Evolutionary conservation across 257 asterid genomes (phyloP).

Genomic region (Thymus mandschuricus): DNA sequence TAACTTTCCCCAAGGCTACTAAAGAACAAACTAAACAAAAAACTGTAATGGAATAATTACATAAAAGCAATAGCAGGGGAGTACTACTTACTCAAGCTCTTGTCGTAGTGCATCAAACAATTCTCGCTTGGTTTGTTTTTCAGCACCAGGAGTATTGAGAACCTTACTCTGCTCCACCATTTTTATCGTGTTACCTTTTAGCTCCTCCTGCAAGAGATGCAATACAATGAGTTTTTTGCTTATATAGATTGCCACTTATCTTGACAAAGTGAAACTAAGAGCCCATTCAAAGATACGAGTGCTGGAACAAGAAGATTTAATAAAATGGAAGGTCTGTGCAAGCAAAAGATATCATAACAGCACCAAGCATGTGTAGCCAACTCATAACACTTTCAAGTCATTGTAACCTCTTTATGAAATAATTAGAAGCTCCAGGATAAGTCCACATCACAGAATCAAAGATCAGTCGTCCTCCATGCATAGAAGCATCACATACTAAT

Average conservation of each 20-base stretch:
- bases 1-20: not conserved
- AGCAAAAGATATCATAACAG: slow-evolving; percentile 1
- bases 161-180: slow-evolving; percentile 99
- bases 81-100: slow-evolving; percentile 77
- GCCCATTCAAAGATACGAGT: slow-evolving; percentile 20
- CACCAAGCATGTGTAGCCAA: slow-evolving; percentile 4
- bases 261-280: slow-evolving; percentile 5
- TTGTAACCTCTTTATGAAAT: not conserved
- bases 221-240: slow-evolving; percentile 7
- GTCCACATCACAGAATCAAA: not conserved
- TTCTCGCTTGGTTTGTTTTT: slow-evolving; percentile 94
- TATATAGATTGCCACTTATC: not conserved
- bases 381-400: slow-evolving; percentile 9
- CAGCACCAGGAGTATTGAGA: slow-evolving; percentile 91
- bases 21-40: slow-evolving; percentile 1
- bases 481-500: not conserved
- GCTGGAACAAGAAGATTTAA: slow-evolving; percentile 13
- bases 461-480: slow-evolving; percentile 11
- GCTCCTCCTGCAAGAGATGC: slow-evolving; percentile 70
- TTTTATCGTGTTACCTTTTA: slow-evolving; percentile 79
- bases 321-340: not conserved
- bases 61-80: not conserved
- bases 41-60: not conserved
- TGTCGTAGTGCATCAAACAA: slow-evolving; percentile 90
- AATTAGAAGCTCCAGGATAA: not conserved